Evolutionary conservation across 2,329 filamentous ascomycete species (phyloP).

Genomic region (Chaetomiaceae sp.): DNA sequence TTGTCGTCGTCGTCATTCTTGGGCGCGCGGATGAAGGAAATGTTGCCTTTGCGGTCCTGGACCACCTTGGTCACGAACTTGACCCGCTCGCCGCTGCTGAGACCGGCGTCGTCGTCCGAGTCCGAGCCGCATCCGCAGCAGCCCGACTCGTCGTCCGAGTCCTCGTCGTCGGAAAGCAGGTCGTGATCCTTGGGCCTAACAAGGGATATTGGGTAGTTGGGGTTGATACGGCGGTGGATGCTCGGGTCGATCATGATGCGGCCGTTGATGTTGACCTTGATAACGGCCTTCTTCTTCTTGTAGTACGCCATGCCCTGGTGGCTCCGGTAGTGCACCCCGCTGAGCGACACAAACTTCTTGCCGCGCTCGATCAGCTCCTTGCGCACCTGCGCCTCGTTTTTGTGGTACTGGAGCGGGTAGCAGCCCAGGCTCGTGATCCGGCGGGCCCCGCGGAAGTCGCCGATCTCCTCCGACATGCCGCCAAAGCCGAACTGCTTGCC

Average conservation of each 20-base stretch:
- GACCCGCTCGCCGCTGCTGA: slow-evolving; percentile 36
- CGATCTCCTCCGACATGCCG: slow-evolving; percentile 61
- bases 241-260: slow-evolving; percentile 83
- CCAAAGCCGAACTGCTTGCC: slow-evolving; percentile 80
- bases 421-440: slow-evolving; percentile 74
- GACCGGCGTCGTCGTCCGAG: slow-evolving; percentile 34
- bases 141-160: slow-evolving; percentile 39
- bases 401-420: slow-evolving; percentile 77
- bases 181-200: slow-evolving; percentile 68
- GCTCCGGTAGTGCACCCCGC: slow-evolving; percentile 75
- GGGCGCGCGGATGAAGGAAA: slow-evolving; percentile 30
- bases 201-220: slow-evolving; percentile 73
- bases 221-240: slow-evolving; percentile 76
- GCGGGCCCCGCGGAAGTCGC: slow-evolving; percentile 69
- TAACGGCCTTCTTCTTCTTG: slow-evolving; percentile 68
- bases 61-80: slow-evolving; percentile 49
- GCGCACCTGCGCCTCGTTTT: slow-evolving; percentile 59
- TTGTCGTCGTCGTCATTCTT: slow-evolving; percentile 33
- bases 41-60: slow-evolving; percentile 37
- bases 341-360: slow-evolving; percentile 75
- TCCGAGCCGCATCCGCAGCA: slow-evolving; percentile 36
- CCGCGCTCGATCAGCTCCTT: slow-evolving; percentile 69
- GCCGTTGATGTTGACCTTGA: slow-evolving; percentile 80
- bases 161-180: slow-evolving; percentile 44
- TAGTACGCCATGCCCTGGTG: slow-evolving; percentile 80